Evolutionary conservation across 2,329 filamentous ascomycete genomes (phyloP), one percentile per base, ranked within the genome.

Genomic region (Conoideocrella luteorostrata): DNA sequence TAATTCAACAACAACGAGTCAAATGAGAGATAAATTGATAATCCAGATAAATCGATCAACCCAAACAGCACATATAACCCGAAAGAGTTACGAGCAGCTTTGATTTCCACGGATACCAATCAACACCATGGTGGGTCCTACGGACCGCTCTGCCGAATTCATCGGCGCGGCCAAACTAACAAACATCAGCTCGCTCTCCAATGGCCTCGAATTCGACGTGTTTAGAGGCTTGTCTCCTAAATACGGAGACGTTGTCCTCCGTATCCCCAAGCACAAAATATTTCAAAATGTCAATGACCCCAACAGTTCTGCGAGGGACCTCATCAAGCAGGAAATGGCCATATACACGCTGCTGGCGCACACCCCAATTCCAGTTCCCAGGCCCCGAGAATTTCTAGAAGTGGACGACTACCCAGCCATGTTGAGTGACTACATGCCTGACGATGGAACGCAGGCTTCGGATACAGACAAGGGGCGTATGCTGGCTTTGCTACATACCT

Each of bases 211-310:
- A 29, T 50, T 49, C 37, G 26, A 32, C 34, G 48, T 52, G 18
- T 48, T 42, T 43, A 44, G 33, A 38, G 50, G 44, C 9, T 32
- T n/a, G 0, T 49, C 48, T 3, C 10, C 28, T 11, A 6, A n/a
- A n/a, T 22, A 46, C 18, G 43, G 43, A 33, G 7, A 18, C 6
- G 46, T 52, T 17, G 46, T 48, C 13, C 41, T 50, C 18, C 45
- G 47, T 17, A 18, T 51, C 10, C 48, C 50, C 29, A 43, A 44
- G 30, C 37, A 24, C 20, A 33, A 21, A 13, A 43, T 50, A 4
- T 50, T 48, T 11, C 44, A 40, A 35, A 50, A 52, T 29, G 48
- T 32, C 24, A 52, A 50, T 33, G 48, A 52, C 36, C 40, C 43
- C 11, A 47, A 43, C 38, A 49, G 21, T 11, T 44, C 49, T 28